Evolutionary conservation across 1,284 basidiomycete genomes (phyloP).

Genomic region (Rhodotorula sp.): DNA sequence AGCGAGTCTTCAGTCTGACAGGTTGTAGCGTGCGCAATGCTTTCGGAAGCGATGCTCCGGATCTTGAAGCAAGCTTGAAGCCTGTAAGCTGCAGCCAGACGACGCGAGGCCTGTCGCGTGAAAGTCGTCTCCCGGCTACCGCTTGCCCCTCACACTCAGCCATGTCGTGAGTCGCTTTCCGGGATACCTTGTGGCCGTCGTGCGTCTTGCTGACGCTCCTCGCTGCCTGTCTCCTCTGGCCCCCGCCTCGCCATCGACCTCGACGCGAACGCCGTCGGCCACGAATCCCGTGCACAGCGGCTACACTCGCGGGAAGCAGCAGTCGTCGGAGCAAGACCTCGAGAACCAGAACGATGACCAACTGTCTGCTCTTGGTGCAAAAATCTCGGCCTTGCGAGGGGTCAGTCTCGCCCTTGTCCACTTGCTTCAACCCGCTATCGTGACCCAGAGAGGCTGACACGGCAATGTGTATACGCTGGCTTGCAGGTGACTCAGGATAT

Average conservation of each 20-base stretch:
- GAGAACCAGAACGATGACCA: slow-evolving; percentile 45
- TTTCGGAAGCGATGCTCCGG: no score
- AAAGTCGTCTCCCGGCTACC: no score
- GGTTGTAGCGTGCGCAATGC: no score
- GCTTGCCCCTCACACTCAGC: background rate
- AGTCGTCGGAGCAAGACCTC: slow-evolving; percentile 30
- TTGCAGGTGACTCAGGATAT: slow-evolving; percentile 45
- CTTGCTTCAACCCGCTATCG: background rate
- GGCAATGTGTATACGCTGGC: no score
- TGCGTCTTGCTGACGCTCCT: background rate
- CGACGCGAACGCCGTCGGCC: background rate
- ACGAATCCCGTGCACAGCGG: background rate
- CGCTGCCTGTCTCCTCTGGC: no score
- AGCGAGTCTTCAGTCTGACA: no score
- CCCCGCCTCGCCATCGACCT: background rate
- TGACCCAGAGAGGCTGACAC: background rate
- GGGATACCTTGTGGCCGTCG: background rate
- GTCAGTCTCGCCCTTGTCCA: background rate
- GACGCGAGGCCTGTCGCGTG: no score
- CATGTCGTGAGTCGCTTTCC: background rate
- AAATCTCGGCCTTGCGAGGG: slow-evolving; percentile 38
- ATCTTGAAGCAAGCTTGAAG: no score
- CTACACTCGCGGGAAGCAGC: slow-evolving; percentile 21
- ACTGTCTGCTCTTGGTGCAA: slow-evolving; percentile 40
- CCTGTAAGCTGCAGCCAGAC: no score